Percentiles rank a stretch among this genome's conserved stretches.
phyloP scores from a whole-genome alignment of 2,329 filamentous ascomycete genomes.

The Paecilomyces fulvus region DNA sequence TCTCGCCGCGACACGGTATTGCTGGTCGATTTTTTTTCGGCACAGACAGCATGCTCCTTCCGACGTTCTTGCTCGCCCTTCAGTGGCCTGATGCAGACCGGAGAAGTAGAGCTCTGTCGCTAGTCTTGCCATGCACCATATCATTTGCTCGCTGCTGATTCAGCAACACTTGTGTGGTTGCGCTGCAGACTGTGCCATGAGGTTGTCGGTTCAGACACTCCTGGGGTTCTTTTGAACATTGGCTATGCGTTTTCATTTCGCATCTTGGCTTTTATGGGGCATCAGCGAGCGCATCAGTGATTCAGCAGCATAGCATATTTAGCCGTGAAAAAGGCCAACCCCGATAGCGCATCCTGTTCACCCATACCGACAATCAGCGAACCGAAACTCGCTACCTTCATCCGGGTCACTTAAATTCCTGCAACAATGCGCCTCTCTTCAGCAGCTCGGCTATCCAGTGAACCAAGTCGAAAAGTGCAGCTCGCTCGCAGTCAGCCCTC shows the following conservation, averaged over 20 bases:
- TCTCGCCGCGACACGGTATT: neutral
- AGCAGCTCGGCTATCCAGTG: too few species aligned
- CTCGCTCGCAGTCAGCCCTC: too few species aligned
- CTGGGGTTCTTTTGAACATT: slow-evolving; percentile 10
- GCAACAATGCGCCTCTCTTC: too few species aligned
- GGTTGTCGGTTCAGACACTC: slow-evolving; percentile 11
- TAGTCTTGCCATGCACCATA: slow-evolving; percentile 39
- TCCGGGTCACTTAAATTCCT: too few species aligned
- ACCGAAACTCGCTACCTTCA: neutral
- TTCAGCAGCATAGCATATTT: slow-evolving; percentile 30
- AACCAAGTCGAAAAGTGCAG: too few species aligned
- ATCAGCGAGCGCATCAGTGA: slow-evolving; percentile 40
- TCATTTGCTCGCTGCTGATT: slow-evolving; percentile 42
- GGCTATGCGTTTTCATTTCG: slow-evolving; percentile 18
- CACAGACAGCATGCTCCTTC: slow-evolving; percentile 30
- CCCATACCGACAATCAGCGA: neutral
- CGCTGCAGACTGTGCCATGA: slow-evolving; percentile 24
- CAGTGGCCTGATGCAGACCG: slow-evolving; percentile 22
- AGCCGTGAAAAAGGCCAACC: neutral
- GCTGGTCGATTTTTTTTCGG: slow-evolving; percentile 13
- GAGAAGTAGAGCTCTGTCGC: slow-evolving; percentile 51
- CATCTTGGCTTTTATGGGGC: slow-evolving; percentile 19
- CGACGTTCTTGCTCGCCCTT: slow-evolving; percentile 18
- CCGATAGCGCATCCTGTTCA: neutral
- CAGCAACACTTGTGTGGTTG: slow-evolving; percentile 33